Conservation (phyloP, 148 eudicot genomes). For the Suaeda aralocaspica region DNA sequence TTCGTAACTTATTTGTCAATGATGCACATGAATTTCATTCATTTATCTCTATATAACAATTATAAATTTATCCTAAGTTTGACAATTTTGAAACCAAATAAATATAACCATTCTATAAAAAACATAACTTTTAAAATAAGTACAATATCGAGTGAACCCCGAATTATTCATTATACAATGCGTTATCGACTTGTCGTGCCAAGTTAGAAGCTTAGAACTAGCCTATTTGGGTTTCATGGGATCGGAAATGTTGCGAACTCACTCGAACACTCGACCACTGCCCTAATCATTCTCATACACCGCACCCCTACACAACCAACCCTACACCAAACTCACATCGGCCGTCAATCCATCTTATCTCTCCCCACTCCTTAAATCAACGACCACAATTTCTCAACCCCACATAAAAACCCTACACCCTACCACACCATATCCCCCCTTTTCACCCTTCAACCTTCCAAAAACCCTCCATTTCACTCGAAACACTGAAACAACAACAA, state of each 20-base stretch:
- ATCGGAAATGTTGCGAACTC: neutral
- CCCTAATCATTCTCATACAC: neutral
- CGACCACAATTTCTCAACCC: neutral
- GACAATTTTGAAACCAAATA: too few species aligned
- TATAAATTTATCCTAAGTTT: too few species aligned
- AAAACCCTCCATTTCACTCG: neutral
- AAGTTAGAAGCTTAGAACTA: too few species aligned
- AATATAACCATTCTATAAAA: too few species aligned
- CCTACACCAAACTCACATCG: neutral
- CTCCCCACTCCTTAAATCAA: neutral
- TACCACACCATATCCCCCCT: neutral
- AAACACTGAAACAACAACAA: neutral
- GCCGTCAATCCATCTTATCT: neutral
- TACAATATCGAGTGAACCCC: too few species aligned
- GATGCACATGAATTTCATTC: too few species aligned
- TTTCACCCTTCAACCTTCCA: neutral
- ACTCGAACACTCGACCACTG: neutral
- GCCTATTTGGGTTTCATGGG: too few species aligned
- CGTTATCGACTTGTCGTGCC: too few species aligned
- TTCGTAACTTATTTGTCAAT: too few species aligned
- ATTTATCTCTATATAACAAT: too few species aligned
- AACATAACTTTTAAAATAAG: too few species aligned
- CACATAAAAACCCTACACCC: neutral
- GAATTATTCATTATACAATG: too few species aligned
- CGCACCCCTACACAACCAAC: neutral